Evolutionary conservation across 331 rosid genomes (phyloP).

Genomic region (Malus hybrid): DNA sequence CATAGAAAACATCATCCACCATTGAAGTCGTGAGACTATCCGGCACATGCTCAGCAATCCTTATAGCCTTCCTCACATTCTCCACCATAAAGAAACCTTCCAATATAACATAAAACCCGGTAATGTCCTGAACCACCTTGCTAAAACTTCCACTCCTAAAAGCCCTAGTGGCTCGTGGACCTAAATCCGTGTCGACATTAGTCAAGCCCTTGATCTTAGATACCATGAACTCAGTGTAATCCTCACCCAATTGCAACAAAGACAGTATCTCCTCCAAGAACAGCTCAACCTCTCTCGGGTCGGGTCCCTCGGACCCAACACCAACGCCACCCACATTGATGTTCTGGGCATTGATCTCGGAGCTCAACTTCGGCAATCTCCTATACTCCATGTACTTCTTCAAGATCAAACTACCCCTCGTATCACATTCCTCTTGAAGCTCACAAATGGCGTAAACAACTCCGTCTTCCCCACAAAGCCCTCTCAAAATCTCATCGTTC

Average conservation of each 20-base stretch:
- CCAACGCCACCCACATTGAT: conserved; percentile 81
- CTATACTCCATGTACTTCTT: conserved; percentile 92
- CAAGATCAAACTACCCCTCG: conserved; percentile 68
- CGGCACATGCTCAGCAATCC: conserved; percentile 75
- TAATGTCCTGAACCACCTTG: conserved; percentile 78
- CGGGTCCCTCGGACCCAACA: conserved; percentile 66
- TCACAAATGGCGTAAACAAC: conserved; percentile 86
- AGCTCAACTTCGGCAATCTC: conserved; percentile 61
- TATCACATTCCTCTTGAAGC: conserved; percentile 95
- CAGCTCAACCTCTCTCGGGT: conserved; percentile 77
- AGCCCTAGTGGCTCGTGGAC: conserved; percentile 87
- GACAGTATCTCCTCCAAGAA: conserved; percentile 82
- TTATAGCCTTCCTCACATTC: conserved; percentile 84
- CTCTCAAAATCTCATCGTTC: conserved; percentile 65
- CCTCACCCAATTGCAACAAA: conserved; percentile 84
- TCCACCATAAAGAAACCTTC: conserved; percentile 99
- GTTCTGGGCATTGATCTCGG: conserved; percentile 76
- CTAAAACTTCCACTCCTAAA: conserved; percentile 83
- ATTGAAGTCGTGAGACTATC: conserved; percentile 90
- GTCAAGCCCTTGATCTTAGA: conserved; percentile 72
- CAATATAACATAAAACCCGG: conserved; percentile 80
- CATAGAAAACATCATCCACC: conserved; percentile 97
- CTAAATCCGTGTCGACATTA: conserved; percentile 77
- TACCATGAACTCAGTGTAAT: conserved; percentile 79
- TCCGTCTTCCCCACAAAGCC: conserved; percentile 93